Evolutionary conservation across 495 filamentous ascomycete species (phyloP), one percentile per base, ranked within the genome.

Genomic region (Cercophora sp.): DNA sequence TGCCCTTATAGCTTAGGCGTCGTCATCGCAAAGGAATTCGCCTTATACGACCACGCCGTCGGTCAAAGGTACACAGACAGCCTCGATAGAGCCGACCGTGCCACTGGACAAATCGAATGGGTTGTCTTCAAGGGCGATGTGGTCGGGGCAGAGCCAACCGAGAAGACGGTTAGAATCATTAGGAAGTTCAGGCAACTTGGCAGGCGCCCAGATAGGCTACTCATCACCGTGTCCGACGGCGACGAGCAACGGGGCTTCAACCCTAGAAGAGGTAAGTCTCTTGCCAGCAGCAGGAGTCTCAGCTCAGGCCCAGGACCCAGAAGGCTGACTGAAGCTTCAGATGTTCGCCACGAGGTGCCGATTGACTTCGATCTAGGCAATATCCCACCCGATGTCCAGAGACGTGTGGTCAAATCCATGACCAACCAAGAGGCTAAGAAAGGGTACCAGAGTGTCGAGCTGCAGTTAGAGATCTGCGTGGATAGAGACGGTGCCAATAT

Each of bases 1-100:
- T 42, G 27, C 16, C 55, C 55, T 6, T 54, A 41, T 31, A n/a
- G 48, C 31, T 11, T 57, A 8, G 55, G 55, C 4, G 24, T 57
- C 8, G 40, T 48, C 8, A 35, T 54, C n/a, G 39, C 55, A 5
- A 45, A 41, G 15, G 20, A 19, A 6, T 54, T 57, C 41, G 25
- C 16, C 11, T 5, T 27, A 18, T 54, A 49, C 24, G 34, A 57
- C 25, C 34, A 52, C 18, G 8, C 20, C 2, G 22, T 15, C 9
- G 3, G 18, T 11, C 42, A 52, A 13, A 18, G 15, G 9, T 57
- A 57, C 39, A 27, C 22, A 8, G 55, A 57, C 47, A 20, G 31
- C 15, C 23, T 52, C 20, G 49, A 53, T 34, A 16, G 32, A 3
- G 16, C 13, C 18, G n/a, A 25, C 9, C 43, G 41, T 11, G 23